Conservation (phyloP, 2,329 filamentous ascomycete species). For the Elsinoe perseae region DNA sequence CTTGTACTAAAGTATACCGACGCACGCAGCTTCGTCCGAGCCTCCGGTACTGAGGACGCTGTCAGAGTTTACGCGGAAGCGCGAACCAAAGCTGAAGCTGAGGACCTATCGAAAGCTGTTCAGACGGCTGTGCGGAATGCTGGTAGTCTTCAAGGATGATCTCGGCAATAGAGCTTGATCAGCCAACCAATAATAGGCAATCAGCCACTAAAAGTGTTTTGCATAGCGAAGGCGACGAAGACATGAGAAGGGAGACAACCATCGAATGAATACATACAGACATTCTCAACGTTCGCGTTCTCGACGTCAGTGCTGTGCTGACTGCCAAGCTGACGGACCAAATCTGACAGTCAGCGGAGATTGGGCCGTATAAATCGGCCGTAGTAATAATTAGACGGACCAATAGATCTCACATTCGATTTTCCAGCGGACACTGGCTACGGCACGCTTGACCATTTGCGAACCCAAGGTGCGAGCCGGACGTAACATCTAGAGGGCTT, state of each 20-base stretch:
- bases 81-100: conserved; percentile 18
- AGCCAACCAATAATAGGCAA: too few relatives aligned
- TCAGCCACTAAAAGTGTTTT: conserved; percentile 2
- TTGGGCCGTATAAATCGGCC: background rate
- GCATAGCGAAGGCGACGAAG: background rate
- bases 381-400: background rate
- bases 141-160: background rate
- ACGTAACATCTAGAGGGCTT: background rate
- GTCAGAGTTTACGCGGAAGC: conserved; percentile 95
- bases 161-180: background rate
- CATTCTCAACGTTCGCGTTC: background rate
- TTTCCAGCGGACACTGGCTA: background rate
- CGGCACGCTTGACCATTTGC: background rate
- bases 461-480: background rate
- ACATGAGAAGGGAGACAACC: background rate
- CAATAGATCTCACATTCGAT: background rate
- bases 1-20: conserved; percentile 85
- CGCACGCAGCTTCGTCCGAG: conserved; percentile 82
- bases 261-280: background rate
- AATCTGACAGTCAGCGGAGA: background rate
- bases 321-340: background rate
- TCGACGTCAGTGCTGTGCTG: background rate
- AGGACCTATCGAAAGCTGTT: conserved; percentile 19
- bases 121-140: conserved; percentile 16
- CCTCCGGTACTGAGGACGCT: conserved; percentile 91